Conservation (phyloP, 1,284 basidiomycete genomes). For the Puccinia horiana region DNA sequence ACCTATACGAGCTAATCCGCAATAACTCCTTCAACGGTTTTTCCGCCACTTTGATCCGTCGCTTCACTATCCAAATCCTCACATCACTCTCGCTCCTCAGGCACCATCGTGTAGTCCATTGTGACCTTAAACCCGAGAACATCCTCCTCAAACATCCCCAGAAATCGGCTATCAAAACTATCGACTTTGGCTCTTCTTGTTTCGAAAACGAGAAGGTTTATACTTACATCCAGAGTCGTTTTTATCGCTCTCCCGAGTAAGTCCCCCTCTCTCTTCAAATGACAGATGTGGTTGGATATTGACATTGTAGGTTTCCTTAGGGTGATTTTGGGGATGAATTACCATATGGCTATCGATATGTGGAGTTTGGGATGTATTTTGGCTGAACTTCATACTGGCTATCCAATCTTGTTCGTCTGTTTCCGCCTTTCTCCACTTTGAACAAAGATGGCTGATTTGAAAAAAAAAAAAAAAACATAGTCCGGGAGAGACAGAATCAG, state of each 20-base stretch:
- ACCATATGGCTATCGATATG: slow-evolving; percentile 76
- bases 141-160: slow-evolving; percentile 90
- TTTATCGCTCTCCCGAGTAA: slow-evolving; percentile 87
- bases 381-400: slow-evolving; percentile 97
- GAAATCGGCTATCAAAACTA: slow-evolving; percentile 95
- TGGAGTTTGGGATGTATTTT: slow-evolving; percentile 98
- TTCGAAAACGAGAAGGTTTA: slow-evolving; percentile 99
- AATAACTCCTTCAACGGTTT: slow-evolving; percentile 98
- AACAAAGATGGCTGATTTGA: not conserved
- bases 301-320: slow-evolving; percentile 17
- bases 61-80: slow-evolving; percentile 95
- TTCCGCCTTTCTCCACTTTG: not conserved
- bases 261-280: not conserved
- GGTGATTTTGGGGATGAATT: slow-evolving; percentile 88
- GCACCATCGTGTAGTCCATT: slow-evolving; percentile 97
- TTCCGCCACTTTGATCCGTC: slow-evolving; percentile 86
- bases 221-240: slow-evolving; percentile 94
- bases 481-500: slow-evolving; percentile 69
- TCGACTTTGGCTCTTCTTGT: slow-evolving; percentile 98
- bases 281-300: slow-evolving; percentile 1
- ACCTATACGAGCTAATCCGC: slow-evolving; percentile 98
- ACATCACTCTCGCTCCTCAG: slow-evolving; percentile 87
- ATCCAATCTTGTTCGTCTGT: slow-evolving; percentile 76
- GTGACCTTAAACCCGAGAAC: slow-evolving; percentile 99
- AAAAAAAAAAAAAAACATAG: not conserved